Evolutionary conservation across 2,329 filamentous ascomycete species (phyloP).

Genomic region (Fonsecaea monophora): DNA sequence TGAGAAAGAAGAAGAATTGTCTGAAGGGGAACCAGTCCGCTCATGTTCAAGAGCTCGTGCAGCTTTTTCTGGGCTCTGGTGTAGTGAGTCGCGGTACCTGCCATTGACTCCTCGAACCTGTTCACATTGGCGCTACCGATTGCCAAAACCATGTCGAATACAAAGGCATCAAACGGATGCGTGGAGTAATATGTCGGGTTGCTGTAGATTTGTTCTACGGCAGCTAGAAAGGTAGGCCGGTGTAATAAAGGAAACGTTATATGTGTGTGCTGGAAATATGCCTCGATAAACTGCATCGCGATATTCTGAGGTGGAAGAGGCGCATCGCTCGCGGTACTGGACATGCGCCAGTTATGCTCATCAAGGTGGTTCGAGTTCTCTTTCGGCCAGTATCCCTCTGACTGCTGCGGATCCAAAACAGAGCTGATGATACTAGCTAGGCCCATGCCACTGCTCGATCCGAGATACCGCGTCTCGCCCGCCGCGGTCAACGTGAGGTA

Average conservation of each 20-base stretch:
- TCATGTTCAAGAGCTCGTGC: slow-evolving; percentile 47
- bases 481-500: slow-evolving; percentile 52
- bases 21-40: slow-evolving; percentile 50
- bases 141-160: slow-evolving; percentile 54
- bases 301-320: slow-evolving; percentile 1
- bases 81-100: slow-evolving; percentile 53
- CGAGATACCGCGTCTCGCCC: slow-evolving; percentile 53
- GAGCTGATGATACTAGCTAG: slow-evolving; percentile 48
- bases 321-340: not conserved
- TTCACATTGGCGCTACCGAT: slow-evolving; percentile 53
- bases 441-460: slow-evolving; percentile 45
- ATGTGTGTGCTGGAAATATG: slow-evolving; percentile 53
- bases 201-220: slow-evolving; percentile 31
- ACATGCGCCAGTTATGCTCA: not conserved
- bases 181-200: slow-evolving; percentile 38
- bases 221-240: slow-evolving; percentile 40
- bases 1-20: slow-evolving; percentile 54
- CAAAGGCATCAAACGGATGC: slow-evolving; percentile 47
- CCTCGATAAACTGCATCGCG: slow-evolving; percentile 40
- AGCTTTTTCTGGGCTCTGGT: slow-evolving; percentile 48
- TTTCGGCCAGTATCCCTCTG: not conserved
- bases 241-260: slow-evolving; percentile 53
- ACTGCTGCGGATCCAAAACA: not conserved
- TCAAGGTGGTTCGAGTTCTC: not conserved
- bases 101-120: slow-evolving; percentile 54